phyloP scores from a whole-genome alignment of 2,329 filamentous ascomycete species.

The Orbilia oligospora region DNA sequence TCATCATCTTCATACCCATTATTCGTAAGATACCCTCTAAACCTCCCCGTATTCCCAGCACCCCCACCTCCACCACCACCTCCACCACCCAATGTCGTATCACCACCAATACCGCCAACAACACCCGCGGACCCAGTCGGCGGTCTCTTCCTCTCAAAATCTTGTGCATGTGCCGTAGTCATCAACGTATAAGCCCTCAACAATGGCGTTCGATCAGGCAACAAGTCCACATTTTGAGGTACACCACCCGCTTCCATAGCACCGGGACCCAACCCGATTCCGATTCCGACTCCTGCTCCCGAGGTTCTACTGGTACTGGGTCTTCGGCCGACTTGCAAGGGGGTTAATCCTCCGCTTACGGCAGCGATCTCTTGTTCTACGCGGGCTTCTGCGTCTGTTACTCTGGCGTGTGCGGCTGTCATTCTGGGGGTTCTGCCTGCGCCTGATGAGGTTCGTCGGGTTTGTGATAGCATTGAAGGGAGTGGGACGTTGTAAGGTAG shows the following conservation, averaged over 20 bases:
- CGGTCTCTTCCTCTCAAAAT: conserved; percentile 85
- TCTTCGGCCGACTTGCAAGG: conserved; percentile 21
- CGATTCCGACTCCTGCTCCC: conserved; percentile 23
- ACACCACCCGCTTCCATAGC: conserved; percentile 61
- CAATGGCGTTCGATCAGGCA: conserved; percentile 55
- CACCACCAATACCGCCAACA: not conserved
- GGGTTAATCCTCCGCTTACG: conserved; percentile 46
- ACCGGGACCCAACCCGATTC: conserved; percentile 26
- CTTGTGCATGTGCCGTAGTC: conserved; percentile 86
- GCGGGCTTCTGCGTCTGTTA: conserved; percentile 62
- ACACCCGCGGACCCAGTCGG: conserved; percentile 66
- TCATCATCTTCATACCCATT: conserved; percentile 22
- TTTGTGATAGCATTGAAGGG: conserved; percentile 68
- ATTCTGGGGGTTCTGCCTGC: not conserved
- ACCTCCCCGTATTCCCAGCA: conserved; percentile 55
- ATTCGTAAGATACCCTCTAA: conserved; percentile 60
- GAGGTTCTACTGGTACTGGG: conserved; percentile 3
- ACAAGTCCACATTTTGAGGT: not conserved
- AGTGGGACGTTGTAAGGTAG: conserved; percentile 80
- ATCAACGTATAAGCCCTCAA: conserved; percentile 68
- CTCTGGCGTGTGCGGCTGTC: conserved; percentile 34
- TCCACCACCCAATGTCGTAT: conserved; percentile 59
- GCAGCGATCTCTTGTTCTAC: conserved; percentile 60
- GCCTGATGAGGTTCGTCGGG: conserved; percentile 45
- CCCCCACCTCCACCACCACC: not conserved